Conservation (phyloP, 2,329 filamentous ascomycete species). For the Byssochlamys sp. region DNA sequence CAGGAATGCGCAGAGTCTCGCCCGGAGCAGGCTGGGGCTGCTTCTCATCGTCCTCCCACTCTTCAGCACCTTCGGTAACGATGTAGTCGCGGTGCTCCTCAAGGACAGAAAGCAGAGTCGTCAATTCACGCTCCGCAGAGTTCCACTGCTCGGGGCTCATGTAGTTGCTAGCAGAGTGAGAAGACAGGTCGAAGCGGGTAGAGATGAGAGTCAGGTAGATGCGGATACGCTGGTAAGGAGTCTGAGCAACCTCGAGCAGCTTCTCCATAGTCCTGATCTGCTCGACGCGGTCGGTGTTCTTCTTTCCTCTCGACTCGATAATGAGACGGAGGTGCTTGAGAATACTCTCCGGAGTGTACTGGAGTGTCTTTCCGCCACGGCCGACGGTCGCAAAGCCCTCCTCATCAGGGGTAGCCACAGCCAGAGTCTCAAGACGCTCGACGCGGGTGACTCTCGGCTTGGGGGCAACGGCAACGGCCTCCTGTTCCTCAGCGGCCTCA, state of each 20-base stretch:
- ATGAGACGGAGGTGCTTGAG: conserved; percentile 92
- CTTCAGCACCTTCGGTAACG: conserved; percentile 83
- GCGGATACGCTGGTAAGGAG: conserved; percentile 87
- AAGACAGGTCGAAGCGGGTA: conserved; percentile 84
- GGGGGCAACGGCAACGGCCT: conserved; percentile 44
- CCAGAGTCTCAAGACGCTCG: conserved; percentile 37
- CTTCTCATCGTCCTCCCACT: conserved; percentile 99
- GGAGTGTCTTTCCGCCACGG: conserved; percentile 75
- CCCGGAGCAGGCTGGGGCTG: conserved; percentile 61
- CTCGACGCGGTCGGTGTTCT: conserved; percentile 91
- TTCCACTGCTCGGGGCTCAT: conserved; percentile 98
- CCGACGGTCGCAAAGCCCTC: conserved; percentile 84
- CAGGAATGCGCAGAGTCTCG: conserved; percentile 81
- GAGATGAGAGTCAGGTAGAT: conserved; percentile 86
- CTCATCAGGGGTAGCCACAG: conserved; percentile 53
- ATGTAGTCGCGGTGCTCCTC: conserved; percentile 71
- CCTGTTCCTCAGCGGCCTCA: conserved; percentile 71
- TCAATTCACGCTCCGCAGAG: conserved; percentile 77
- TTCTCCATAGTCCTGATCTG: conserved; percentile 98
- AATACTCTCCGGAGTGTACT: conserved; percentile 94
- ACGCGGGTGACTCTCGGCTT: conserved; percentile 37
- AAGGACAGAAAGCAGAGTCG: conserved; percentile 65
- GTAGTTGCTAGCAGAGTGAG: conserved; percentile 59
- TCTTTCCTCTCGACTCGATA: conserved; percentile 91
- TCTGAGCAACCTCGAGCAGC: conserved; percentile 75